phyloP scores from a whole-genome alignment of 352 stramenopile species.

The Blastocystis sp. region DNA sequence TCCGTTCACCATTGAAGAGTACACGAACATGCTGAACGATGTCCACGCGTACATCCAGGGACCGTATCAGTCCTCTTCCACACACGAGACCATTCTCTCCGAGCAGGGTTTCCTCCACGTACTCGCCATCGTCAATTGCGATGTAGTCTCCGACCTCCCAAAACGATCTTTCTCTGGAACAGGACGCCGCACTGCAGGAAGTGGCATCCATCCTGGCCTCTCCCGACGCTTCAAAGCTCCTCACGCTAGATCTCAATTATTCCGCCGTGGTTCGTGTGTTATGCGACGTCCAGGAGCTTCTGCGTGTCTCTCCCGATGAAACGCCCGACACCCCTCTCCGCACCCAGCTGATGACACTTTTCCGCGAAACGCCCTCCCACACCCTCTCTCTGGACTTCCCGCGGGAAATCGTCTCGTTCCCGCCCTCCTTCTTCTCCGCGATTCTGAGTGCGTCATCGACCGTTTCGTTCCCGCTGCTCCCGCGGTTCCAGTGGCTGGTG shows the following conservation, averaged over 20 bases:
- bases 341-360: too few relatives aligned
- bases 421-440: constrained; percentile 2
- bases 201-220: not conserved
- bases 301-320: too few relatives aligned
- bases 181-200: not conserved
- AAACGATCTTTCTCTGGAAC: constrained; percentile 17
- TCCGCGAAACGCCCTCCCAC: too few relatives aligned
- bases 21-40: not conserved
- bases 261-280: not conserved
- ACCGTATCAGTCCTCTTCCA: not conserved
- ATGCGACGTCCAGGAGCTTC: not conserved
- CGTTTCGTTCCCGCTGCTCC: not conserved
- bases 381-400: too few relatives aligned
- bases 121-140: not conserved
- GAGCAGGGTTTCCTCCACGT: constrained; percentile 22
- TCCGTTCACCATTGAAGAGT: not conserved
- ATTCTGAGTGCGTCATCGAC: not conserved
- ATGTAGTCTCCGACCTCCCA: not conserved
- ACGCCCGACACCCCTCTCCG: too few relatives aligned
- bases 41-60: constrained; percentile 12
- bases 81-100: not conserved
- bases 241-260: constrained; percentile 33
- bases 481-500: constrained; percentile 2
- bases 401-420: too few relatives aligned
- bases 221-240: not conserved